A percentile compares a stretch with the other conserved stretches of the same genome.
Conservation (phyloP, 176 grass and related monocot species). For the Eragrostis curvula region DNA sequence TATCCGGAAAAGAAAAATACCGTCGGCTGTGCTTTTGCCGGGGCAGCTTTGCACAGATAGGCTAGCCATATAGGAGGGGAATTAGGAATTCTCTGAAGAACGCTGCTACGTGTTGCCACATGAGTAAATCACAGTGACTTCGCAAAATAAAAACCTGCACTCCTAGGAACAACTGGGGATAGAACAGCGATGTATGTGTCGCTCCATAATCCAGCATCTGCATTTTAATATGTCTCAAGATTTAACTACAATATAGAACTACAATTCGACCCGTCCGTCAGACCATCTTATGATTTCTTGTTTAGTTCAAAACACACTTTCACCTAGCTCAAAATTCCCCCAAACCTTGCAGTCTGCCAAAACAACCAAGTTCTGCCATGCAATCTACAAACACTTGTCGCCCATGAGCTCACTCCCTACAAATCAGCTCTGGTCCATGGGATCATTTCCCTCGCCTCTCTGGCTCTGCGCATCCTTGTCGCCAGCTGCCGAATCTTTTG, state of each 20-base stretch:
- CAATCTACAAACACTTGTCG: background rate
- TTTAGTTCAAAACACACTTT: background rate
- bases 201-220: too few species aligned
- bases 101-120: too few species aligned
- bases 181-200: too few species aligned
- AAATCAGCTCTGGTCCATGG: conserved; percentile 81
- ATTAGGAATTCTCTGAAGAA: too few species aligned
- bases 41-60: too few species aligned
- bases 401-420: background rate
- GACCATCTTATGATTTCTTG: background rate
- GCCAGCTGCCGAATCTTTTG: conserved; percentile 48
- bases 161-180: too few species aligned
- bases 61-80: too few species aligned
- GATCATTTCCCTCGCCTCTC: conserved; percentile 51
- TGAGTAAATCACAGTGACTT: too few species aligned
- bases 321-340: conserved; percentile 13
- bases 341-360: background rate
- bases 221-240: background rate
- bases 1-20: too few species aligned
- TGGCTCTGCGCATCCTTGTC: conserved; percentile 34
- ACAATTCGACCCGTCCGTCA: background rate
- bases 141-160: too few species aligned
- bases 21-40: too few species aligned
- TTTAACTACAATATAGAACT: background rate
- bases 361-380: background rate